phyloP scores from a whole-genome alignment of 192 early-diverging fungal genomes.

The Coemansia sp. region DNA sequence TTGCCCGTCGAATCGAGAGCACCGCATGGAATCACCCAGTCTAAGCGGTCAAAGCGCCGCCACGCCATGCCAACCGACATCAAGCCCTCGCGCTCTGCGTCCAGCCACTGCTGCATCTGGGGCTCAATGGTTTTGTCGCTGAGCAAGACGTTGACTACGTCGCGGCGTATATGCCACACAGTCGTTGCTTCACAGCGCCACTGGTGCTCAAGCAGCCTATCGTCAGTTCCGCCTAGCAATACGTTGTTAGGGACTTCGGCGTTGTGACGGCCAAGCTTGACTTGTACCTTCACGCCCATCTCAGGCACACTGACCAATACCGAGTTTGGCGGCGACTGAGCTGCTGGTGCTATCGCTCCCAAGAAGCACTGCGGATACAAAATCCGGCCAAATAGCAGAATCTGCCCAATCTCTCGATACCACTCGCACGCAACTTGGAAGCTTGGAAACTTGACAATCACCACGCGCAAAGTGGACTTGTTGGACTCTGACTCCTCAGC shows the following conservation, averaged over 20 bases:
- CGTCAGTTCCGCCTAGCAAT: conserved; percentile 25
- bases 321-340: conserved; percentile 26
- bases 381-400: conserved; percentile 27
- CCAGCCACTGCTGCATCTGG: conserved; percentile 39
- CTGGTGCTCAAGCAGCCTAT: conserved; percentile 27
- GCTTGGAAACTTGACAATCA: conserved; percentile 46
- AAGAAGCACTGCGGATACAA: conserved; percentile 28
- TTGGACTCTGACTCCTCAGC: conserved; percentile 20
- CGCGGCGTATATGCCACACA: conserved; percentile 45
- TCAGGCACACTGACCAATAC: conserved; percentile 47
- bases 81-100: conserved; percentile 27
- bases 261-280: conserved; percentile 29
- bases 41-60: conserved; percentile 41
- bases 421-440: conserved; percentile 41
- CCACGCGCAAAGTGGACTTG: conserved; percentile 27
- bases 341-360: conserved; percentile 23
- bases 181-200: conserved; percentile 47
- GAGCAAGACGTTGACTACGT: conserved; percentile 30
- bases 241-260: conserved; percentile 18
- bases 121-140: conserved; percentile 26
- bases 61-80: conserved; percentile 49
- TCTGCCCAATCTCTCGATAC: conserved; percentile 49
- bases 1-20: conserved; percentile 15
- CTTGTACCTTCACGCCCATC: conserved; percentile 54
- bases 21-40: conserved; percentile 50